phyloP scores from a whole-genome alignment of 306 rosid species.

The Medicago truncatula region MtrunA17r5.0-ANR NC_053045.1:64677001-64677500 shows the following conservation, averaged over 20 bases:
- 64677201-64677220: background rate
- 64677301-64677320: slow-evolving; percentile 92
- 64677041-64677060: background rate
- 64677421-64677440: slow-evolving; percentile 1
- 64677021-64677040: background rate
- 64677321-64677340: slow-evolving; percentile 92
- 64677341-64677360: slow-evolving; percentile 96
- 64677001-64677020: slow-evolving; percentile 2
- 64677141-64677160: background rate
- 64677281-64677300: slow-evolving; percentile 95
- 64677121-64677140: background rate
- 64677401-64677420: slow-evolving; percentile 23
- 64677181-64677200: slow-evolving; percentile 1
- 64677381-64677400: slow-evolving; percentile 39
- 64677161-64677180: background rate
- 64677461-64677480: no score
- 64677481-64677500: background rate
- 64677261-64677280: slow-evolving; percentile 83
- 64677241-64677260: slow-evolving; percentile 34
- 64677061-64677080: background rate
- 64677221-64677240: background rate
- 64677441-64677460: background rate
- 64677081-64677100: background rate
- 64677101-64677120: background rate
- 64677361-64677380: slow-evolving; percentile 90